Evolutionary conservation across 148 eudicot species (phyloP).

Genomic region (Cornus florida): DNA sequence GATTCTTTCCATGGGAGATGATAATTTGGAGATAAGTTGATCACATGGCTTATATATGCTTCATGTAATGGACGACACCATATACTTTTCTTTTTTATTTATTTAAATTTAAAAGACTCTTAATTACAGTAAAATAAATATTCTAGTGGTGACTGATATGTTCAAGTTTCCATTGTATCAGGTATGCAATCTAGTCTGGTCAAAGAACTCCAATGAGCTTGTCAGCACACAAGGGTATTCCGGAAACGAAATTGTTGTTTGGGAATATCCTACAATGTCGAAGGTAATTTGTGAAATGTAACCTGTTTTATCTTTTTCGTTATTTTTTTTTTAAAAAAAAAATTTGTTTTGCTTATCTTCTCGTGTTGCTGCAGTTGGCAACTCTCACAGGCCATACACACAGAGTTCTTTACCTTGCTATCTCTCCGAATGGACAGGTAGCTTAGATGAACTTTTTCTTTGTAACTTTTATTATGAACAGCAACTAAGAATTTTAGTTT

Average conservation of each 20-base stretch:
- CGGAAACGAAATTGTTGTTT: constrained; percentile 81
- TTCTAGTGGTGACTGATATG: neutral
- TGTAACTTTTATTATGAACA: neutral
- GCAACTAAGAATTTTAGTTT: too few species aligned
- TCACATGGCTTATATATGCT: too few species aligned
- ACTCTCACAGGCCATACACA: constrained; percentile 81
- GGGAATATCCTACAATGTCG: constrained; percentile 92
- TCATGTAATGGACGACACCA: too few species aligned
- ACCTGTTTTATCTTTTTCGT: neutral
- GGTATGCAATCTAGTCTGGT: constrained; percentile 96
- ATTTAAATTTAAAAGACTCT: too few species aligned
- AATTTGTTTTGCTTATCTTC: neutral
- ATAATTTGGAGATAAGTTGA: neutral
- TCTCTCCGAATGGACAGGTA: constrained; percentile 96
- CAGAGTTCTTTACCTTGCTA: constrained; percentile 84
- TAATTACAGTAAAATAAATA: too few species aligned
- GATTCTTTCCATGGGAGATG: too few species aligned
- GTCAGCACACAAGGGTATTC: constrained; percentile 97
- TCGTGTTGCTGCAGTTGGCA: constrained; percentile 52
- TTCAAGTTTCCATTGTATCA: constrained; percentile 17
- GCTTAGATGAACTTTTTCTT: neutral
- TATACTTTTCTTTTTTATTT: too few species aligned
- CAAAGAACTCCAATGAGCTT: constrained; percentile 84
- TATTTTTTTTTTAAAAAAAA: neutral
- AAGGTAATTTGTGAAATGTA: constrained; percentile 47